A percentile compares a stretch with the other conserved stretches of the same genome.
These are phyloP conservation scores for Chaetomium olivaceum DNA, from an alignment of 2,329 filamentous ascomycete species.

Conservation along the genomic window DNA sequence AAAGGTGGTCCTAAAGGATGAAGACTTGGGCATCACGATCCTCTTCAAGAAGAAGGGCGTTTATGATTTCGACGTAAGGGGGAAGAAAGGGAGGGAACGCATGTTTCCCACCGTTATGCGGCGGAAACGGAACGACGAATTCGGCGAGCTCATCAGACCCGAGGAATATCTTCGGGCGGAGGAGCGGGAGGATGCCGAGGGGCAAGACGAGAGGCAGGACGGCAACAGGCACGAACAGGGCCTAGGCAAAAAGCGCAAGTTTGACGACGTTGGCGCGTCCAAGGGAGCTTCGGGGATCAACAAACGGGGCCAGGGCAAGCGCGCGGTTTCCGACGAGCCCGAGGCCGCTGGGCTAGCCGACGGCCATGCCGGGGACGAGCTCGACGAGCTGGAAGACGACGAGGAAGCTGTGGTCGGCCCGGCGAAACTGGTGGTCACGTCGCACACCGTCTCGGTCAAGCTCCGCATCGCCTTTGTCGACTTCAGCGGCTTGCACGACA, in stretches of 20 bases:
- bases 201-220: conserved; percentile 58
- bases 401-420: conserved; percentile 61
- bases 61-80: conserved; percentile 90
- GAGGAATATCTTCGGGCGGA: conserved; percentile 94
- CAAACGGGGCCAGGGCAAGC: conserved; percentile 60
- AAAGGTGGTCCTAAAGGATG: conserved; percentile 82
- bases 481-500: conserved; percentile 89
- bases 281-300: conserved; percentile 49
- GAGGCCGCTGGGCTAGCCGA: conserved; percentile 41
- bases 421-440: conserved; percentile 69
- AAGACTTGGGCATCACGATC: conserved; percentile 89
- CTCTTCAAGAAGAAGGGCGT: conserved; percentile 84
- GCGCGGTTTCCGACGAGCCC: conserved; percentile 48
- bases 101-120: conserved; percentile 87
- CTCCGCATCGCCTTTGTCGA: conserved; percentile 85
- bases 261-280: conserved; percentile 67
- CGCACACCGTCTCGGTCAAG: conserved; percentile 65
- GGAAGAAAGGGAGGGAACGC: conserved; percentile 87
- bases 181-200: conserved; percentile 75
- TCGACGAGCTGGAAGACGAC: conserved; percentile 60
- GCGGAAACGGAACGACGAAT: conserved; percentile 80
- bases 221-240: conserved; percentile 58
- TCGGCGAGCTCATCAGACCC: conserved; percentile 87
- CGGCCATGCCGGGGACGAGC: conserved; percentile 53
- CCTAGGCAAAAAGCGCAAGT: conserved; percentile 90